Base-by-base conservation (phyloP, 768 basidiomycete genomes). In the Collybia sp. region DNA sequence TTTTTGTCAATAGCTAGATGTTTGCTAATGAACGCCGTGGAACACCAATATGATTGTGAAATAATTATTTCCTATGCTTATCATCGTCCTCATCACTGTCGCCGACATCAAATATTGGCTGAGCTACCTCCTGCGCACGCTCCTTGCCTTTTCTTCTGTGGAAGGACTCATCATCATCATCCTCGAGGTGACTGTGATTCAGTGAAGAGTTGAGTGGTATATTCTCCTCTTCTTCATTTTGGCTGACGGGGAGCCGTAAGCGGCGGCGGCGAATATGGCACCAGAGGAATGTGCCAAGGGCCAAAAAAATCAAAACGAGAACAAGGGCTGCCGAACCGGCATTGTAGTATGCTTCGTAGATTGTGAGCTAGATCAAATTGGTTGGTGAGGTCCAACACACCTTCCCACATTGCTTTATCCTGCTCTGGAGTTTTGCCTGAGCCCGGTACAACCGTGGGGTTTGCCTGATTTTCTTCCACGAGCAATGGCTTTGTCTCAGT, bases 391-490 rank as follows among this genome's bases (percentile, higher is more conserved):
- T 10, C 40, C 44, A 10, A 60, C 75, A 46, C 52, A 90, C 91
- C 88, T 68, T 93, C 88, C 93, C 93, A 94, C 73, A 86, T 88
- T 2, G 91, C 87, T 58, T 87, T 83, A 45, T 85, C 82, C 56
- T 90, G 82, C 59, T 88, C 77, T 0, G 88, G 79, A 4, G 83
- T 80, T 63, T 87, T 85, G 5, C 69, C 74, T 16, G 73, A 59
- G 16, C 65, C 59, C 6, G 71, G 66, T 2, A 62, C 58, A 0
- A 70, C 57, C 0, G 70, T 55, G 12, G 69, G 57, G 25, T 64
- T 59, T 33, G 58, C 68, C 40, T 60, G 68, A 19, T 65, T 66
- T 35, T 70, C 70, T 12, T 80, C 75, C 2, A 76, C 54, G 40
- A 85, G 79, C 13, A 77, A 55, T 2, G 88, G 84, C 57, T 93